Evolutionary conservation across 257 asterid genomes (phyloP).

Genomic region (Przewalskia tangutica): DNA sequence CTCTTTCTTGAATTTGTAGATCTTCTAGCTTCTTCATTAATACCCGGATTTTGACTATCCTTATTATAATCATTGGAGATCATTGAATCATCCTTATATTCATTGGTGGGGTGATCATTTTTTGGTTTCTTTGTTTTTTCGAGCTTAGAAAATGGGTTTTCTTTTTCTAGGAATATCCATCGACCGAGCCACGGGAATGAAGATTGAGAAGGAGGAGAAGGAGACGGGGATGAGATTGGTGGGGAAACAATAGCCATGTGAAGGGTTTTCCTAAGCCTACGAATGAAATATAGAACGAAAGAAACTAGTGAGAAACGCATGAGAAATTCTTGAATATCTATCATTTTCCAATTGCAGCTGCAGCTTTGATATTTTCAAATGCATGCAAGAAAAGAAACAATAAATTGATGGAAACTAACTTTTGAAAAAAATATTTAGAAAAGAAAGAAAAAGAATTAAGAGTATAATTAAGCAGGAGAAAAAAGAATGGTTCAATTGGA

Average conservation of each 20-base stretch:
- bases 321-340: slow-evolving; percentile 13
- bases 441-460: neutral
- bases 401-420: neutral
- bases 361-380: neutral
- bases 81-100: neutral
- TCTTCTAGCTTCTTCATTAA: neutral
- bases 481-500: neutral
- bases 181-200: neutral
- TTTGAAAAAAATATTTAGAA: neutral
- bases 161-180: neutral
- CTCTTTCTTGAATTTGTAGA: slow-evolving; percentile 19
- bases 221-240: slow-evolving; percentile 8
- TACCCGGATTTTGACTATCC: neutral
- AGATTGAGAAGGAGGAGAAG: neutral
- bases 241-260: slow-evolving; percentile 20
- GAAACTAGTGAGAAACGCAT: slow-evolving; percentile 20
- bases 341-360: slow-evolving; percentile 11
- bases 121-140: neutral
- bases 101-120: neutral
- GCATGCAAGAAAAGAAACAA: neutral
- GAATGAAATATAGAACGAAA: slow-evolving; percentile 12
- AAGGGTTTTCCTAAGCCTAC: slow-evolving; percentile 7
- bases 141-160: neutral
- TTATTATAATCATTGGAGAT: neutral
- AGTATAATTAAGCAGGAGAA: neutral